phyloP scores from a whole-genome alignment of 2,329 filamentous ascomycete genomes.

The Emergomyces africanus region DNA sequence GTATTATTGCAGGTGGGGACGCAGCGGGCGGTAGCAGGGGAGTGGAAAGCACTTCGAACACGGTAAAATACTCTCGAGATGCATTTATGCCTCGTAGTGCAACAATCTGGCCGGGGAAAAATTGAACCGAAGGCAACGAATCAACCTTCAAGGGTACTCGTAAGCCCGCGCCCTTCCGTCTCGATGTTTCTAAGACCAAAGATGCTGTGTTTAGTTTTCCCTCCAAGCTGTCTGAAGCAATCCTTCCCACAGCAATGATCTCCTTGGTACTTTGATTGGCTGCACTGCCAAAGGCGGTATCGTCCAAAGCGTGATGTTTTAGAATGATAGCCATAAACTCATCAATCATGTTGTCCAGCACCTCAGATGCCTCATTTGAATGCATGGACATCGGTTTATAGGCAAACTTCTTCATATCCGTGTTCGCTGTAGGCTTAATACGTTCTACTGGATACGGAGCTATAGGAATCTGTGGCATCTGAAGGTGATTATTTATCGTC shows the following conservation, averaged over 20 bases:
- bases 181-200: slow-evolving; percentile 75
- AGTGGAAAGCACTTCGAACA: slow-evolving; percentile 60
- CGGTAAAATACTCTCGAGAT: slow-evolving; percentile 69
- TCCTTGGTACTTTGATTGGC: slow-evolving; percentile 73
- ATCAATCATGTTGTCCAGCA: slow-evolving; percentile 90
- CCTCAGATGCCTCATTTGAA: slow-evolving; percentile 78
- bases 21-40: slow-evolving; percentile 65
- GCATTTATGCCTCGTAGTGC: slow-evolving; percentile 78
- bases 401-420: slow-evolving; percentile 76
- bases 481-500: slow-evolving; percentile 64
- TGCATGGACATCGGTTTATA: slow-evolving; percentile 97
- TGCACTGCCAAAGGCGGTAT: slow-evolving; percentile 74
- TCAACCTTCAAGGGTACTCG: slow-evolving; percentile 70
- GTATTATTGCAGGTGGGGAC: slow-evolving; percentile 52
- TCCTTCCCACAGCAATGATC: slow-evolving; percentile 79
- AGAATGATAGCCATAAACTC: slow-evolving; percentile 67
- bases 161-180: slow-evolving; percentile 68
- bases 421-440: slow-evolving; percentile 72
- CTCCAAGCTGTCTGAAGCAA: slow-evolving; percentile 71
- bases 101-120: slow-evolving; percentile 92
- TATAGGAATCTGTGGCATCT: slow-evolving; percentile 53
- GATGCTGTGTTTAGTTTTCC: slow-evolving; percentile 78
- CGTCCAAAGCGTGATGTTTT: slow-evolving; percentile 61
- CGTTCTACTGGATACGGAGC: slow-evolving; percentile 62
- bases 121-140: slow-evolving; percentile 55